Conservation (phyloP, 169 alveolate species). For the Plasmodium knowlesi region DNA sequence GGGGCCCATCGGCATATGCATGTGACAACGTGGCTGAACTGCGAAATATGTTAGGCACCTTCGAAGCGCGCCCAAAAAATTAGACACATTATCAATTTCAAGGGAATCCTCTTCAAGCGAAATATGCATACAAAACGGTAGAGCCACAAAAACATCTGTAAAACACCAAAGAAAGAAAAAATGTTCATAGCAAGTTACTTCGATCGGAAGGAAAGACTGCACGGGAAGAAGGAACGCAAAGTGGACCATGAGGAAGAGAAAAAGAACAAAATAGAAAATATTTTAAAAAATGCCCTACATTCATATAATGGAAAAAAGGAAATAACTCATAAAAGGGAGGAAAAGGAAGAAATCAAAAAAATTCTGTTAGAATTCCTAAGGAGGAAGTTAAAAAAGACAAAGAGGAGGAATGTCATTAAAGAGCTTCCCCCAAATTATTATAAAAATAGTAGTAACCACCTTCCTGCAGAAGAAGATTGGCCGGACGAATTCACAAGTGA, state of each 20-base stretch:
- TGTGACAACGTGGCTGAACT: background rate
- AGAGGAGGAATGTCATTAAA: background rate
- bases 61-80: background rate
- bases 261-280: constrained; percentile 14
- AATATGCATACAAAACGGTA: background rate
- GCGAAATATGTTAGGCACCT: background rate
- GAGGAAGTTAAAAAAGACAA: constrained; percentile 8
- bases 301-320: constrained; percentile 11
- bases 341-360: constrained; percentile 32
- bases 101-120: background rate
- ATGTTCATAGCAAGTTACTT: constrained; percentile 40
- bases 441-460: background rate
- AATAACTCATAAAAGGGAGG: background rate
- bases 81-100: background rate
- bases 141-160: background rate
- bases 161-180: background rate
- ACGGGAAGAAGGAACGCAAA: background rate
- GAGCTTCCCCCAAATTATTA: background rate
- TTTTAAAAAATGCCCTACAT: constrained; percentile 17
- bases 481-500: background rate
- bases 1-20: background rate
- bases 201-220: constrained; percentile 8
- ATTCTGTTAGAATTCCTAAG: constrained; percentile 21
- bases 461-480: background rate
- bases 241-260: constrained; percentile 5